Evolutionary conservation across 2,329 filamentous ascomycete genomes (phyloP).

Genomic region (Colletotrichum sojae): DNA sequence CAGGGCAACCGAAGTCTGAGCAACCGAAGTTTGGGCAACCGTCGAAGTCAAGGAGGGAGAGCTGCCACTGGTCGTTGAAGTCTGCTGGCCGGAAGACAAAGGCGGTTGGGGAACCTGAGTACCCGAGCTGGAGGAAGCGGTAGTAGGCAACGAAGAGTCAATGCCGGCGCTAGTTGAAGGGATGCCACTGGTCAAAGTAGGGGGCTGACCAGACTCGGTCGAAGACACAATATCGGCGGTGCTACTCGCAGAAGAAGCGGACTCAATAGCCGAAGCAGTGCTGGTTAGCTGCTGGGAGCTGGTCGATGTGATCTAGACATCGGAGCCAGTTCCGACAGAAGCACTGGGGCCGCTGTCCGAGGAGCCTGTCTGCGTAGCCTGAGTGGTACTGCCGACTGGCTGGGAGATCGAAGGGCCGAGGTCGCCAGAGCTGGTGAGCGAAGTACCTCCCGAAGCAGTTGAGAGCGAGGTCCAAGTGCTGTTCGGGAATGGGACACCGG

Average conservation of each 20-base stretch:
- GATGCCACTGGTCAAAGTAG: background rate
- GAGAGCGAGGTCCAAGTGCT: background rate
- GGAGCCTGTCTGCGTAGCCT: background rate
- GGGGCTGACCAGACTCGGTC: background rate
- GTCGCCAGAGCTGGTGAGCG: background rate
- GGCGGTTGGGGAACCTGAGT: background rate
- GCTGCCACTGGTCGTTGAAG: background rate
- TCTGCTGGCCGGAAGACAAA: background rate
- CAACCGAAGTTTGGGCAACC: background rate
- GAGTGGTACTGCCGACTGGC: background rate
- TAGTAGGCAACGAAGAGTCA: background rate
- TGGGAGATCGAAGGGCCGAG: background rate
- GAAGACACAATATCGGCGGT: background rate
- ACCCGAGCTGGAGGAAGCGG: too few relatives aligned
- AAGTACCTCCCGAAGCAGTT: background rate
- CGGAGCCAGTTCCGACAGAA: background rate
- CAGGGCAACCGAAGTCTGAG: slow-evolving; percentile 6
- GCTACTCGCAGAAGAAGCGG: background rate
- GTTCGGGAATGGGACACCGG: background rate
- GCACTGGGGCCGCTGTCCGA: background rate
- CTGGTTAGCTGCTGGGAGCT: background rate
- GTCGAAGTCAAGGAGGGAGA: background rate
- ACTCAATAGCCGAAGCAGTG: too few relatives aligned
- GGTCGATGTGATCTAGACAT: background rate
- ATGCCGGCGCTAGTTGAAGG: background rate